These are phyloP conservation scores for Pseudonitzschia pungens DNA, from an alignment of 108 stramenopile species.

Conservation along the genomic window DNA sequence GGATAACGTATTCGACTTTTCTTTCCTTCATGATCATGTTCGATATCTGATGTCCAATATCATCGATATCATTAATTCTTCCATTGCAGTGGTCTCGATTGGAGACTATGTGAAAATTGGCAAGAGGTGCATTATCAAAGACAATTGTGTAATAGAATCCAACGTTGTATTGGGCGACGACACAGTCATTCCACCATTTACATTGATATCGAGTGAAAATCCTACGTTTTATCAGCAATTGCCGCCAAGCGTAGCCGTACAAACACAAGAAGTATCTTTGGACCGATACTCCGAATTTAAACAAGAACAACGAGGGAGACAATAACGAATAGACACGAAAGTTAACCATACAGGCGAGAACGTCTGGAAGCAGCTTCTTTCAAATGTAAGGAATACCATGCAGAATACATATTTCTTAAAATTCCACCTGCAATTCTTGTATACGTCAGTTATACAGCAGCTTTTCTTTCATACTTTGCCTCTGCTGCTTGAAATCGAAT, in stretches of 20 bases:
- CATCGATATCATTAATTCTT: background rate
- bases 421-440: too few relatives aligned
- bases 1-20: background rate
- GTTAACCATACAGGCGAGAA: background rate
- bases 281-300: conserved; percentile 39
- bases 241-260: conserved; percentile 34
- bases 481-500: background rate
- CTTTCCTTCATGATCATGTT: background rate
- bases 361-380: background rate
- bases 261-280: conserved; percentile 40
- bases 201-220: conserved; percentile 30
- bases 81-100: conserved; percentile 35
- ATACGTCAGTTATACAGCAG: too few relatives aligned
- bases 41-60: background rate
- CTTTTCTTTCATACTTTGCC: background rate
- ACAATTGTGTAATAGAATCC: conserved; percentile 45
- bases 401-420: background rate
- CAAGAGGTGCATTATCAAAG: conserved; percentile 54
- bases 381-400: background rate
- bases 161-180: conserved; percentile 33
- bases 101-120: conserved; percentile 49
- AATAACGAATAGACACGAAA: conserved; percentile 1
- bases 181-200: conserved; percentile 63
- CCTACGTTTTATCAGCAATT: conserved; percentile 28
- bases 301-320: conserved; percentile 17